These are phyloP conservation scores for Fusarium sp. DNA, from an alignment of 2,329 filamentous ascomycete genomes.

Conservation along the genomic window DNA sequence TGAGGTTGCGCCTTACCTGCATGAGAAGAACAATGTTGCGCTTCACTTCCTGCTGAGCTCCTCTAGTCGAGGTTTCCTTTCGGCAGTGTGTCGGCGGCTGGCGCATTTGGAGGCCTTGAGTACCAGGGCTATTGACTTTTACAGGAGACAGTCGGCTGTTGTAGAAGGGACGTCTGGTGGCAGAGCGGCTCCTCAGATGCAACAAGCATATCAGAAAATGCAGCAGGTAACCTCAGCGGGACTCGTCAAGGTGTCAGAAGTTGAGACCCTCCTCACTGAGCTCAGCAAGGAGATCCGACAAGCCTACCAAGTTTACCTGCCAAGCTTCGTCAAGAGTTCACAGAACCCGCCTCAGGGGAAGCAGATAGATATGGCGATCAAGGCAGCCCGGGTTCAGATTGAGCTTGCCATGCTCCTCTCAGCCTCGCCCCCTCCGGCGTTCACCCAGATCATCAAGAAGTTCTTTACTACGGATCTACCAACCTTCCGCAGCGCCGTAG, in stretches of 20 bases:
- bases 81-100: conserved; percentile 76
- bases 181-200: conserved; percentile 65
- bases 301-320: conserved; percentile 63
- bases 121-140: conserved; percentile 65
- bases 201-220: conserved; percentile 70
- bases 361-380: conserved; percentile 61
- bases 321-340: conserved; percentile 63
- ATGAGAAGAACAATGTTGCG: conserved; percentile 69
- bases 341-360: conserved; percentile 60
- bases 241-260: conserved; percentile 71
- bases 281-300: conserved; percentile 66
- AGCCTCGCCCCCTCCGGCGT: conserved; percentile 61
- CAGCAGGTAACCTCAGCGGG: conserved; percentile 65
- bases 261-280: conserved; percentile 72
- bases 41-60: conserved; percentile 79
- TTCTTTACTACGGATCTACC: conserved; percentile 73
- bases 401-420: conserved; percentile 69
- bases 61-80: conserved; percentile 80
- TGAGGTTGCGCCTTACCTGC: conserved; percentile 67
- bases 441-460: conserved; percentile 73
- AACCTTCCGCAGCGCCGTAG: conserved; percentile 70
- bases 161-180: conserved; percentile 57
- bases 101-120: conserved; percentile 68
- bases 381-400: conserved; percentile 63
- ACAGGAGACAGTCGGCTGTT: conserved; percentile 60